A percentile compares a stretch with the other conserved stretches of the same genome.
These are phyloP conservation scores for Saksenaea vasiformis DNA, from an alignment of 371 early-diverging fungal genomes.

Conservation along the genomic window DNA sequence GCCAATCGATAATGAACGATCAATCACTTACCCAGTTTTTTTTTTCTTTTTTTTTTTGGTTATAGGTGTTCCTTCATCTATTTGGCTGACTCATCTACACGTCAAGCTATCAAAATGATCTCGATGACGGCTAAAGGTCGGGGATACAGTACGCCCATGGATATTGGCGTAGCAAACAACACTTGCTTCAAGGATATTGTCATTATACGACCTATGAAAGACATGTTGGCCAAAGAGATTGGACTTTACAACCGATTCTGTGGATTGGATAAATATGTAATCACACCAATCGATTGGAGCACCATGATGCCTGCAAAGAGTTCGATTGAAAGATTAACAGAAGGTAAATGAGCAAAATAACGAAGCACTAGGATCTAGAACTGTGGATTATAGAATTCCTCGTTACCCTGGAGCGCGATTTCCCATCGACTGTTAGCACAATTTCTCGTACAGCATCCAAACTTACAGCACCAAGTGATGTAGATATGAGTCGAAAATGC, in stretches of 20 bases:
- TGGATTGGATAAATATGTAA: constrained; percentile 42
- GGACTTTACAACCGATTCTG: constrained; percentile 68
- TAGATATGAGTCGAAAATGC: constrained; percentile 46
- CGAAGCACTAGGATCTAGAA: neutral
- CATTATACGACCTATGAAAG: constrained; percentile 81
- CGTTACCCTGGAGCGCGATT: constrained; percentile 76
- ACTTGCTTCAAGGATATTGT: constrained; percentile 43
- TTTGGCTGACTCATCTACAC: constrained; percentile 80
- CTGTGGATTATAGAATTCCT: constrained; percentile 65
- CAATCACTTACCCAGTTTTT: neutral
- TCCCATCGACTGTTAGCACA: constrained; percentile 86
- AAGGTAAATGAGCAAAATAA: constrained; percentile 34
- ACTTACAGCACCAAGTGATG: constrained; percentile 52
- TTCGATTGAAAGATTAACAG: constrained; percentile 75
- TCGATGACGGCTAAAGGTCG: constrained; percentile 82
- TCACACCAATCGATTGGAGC: constrained; percentile 51
- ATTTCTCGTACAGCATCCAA: constrained; percentile 84
- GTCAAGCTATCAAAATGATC: constrained; percentile 80
- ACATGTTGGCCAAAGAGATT: constrained; percentile 79
- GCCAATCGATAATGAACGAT: no score
- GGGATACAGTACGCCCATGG: constrained; percentile 82
- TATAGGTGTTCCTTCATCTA: constrained; percentile 67
- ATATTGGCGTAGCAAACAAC: constrained; percentile 64
- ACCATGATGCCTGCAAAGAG: constrained; percentile 58
- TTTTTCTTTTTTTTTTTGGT: neutral